Base-by-base conservation (phyloP, 139 green algal species). In the Desmodesmus armatus region DNA sequence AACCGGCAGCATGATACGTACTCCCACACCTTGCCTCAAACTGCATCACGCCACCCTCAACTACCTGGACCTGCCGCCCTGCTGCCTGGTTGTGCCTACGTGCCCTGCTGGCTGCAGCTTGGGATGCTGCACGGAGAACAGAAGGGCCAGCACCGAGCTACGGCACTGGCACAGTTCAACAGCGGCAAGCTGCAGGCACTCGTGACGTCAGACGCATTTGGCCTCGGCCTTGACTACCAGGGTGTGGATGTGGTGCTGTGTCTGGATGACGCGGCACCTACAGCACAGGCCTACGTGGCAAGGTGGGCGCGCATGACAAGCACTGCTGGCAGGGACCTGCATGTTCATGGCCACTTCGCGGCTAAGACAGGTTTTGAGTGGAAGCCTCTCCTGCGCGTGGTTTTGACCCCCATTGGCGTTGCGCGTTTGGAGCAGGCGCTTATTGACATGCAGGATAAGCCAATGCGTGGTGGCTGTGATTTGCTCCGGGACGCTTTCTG, bases 161-260 rank as follows among this genome's bases (percentile, higher is more conserved):
- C 27, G 1, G 19, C 29, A 19, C 62, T 82, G 51, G 9, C 25
- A 5, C 53, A 25, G 9, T 82, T 82, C 55, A 72, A 82, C 37
- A 19, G 9, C 7, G 76, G 76, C 37, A 5, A 53, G 25, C 55
- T 71, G 37, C 37, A n/a, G 19, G 76, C 39, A 3, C 76, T 82
- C 35, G 25, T 82, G 23, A 5, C 72, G 76, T 35, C 76, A 23
- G 76, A 82, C 72, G 76, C 37, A 5, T 82, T 60, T 44, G 76
- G 35, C 2, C 55, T 82, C 7, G 76, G 76, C 3, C 55, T 82
- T 37, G 76, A 82, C 37, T 82, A 72, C 35, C 19, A 71, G 25
- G 53, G 31, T 21, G 76, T 82, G 37, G 76, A 82, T 43, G 37
- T 82, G 6, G 76, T 82, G 23, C 37, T 82, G 53, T 55, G 72